Evolutionary conservation across 1,284 basidiomycete species (phyloP).

Genomic region (Ganoderma leucocontextum): DNA sequence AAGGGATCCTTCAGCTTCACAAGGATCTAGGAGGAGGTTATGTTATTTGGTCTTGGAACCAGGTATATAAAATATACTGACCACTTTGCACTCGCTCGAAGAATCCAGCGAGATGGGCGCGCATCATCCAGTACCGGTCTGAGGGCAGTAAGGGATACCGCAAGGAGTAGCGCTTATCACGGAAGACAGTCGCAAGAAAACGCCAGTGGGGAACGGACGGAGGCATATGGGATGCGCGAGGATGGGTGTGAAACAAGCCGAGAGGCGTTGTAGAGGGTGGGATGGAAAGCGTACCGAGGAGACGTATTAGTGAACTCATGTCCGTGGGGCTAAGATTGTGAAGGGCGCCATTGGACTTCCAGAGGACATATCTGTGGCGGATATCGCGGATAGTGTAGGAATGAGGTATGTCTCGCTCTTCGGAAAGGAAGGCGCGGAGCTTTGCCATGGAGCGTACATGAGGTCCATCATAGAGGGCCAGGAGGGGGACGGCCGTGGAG

Average conservation of each 20-base stretch:
- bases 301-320: constrained; percentile 47
- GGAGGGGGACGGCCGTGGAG: constrained; percentile 6
- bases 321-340: constrained; percentile 40
- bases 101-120: constrained; percentile 40
- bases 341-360: constrained; percentile 21
- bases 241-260: constrained; percentile 35
- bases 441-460: constrained; percentile 33
- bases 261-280: constrained; percentile 29
- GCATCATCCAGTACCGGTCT: constrained; percentile 55
- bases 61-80: neutral
- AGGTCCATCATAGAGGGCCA: neutral
- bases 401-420: constrained; percentile 17
- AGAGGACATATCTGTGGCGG: constrained; percentile 46
- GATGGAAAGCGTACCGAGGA: constrained; percentile 55
- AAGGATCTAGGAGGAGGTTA: constrained; percentile 15
- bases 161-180: constrained; percentile 40
- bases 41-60: neutral
- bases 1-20: constrained; percentile 32
- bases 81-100: constrained; percentile 5
- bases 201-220: constrained; percentile 45
- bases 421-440: constrained; percentile 42
- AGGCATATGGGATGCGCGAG: constrained; percentile 36
- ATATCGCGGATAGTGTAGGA: constrained; percentile 40
- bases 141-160: constrained; percentile 39
- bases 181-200: constrained; percentile 39